Evolutionary conservation across 106 monocot genomes (phyloP).

Genomic region (Apostasia ramifera): DNA sequence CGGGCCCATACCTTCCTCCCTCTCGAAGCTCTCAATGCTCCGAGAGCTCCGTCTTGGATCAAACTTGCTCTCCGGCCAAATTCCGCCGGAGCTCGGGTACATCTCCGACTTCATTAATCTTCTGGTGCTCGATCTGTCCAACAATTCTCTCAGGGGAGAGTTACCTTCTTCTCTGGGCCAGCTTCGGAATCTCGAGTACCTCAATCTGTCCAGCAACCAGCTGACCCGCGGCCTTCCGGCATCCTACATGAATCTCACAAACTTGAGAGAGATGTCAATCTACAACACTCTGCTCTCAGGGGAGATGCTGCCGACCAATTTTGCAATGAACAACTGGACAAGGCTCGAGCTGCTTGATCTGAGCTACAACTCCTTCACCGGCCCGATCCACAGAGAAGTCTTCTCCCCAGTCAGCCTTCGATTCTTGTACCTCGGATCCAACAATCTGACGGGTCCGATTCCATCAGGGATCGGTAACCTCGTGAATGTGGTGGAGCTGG

Average conservation of each 20-base stretch:
- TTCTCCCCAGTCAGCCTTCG: conserved; percentile 1
- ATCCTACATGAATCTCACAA: conserved; percentile 16
- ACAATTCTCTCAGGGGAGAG: conserved; percentile 14
- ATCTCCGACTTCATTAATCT: neutral
- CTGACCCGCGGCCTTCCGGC: conserved; percentile 24
- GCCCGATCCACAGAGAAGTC: conserved; percentile 12
- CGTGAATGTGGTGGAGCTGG: neutral
- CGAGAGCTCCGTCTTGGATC: neutral
- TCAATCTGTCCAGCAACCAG: conserved; percentile 1
- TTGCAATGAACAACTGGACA: conserved; percentile 16
- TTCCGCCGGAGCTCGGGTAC: neutral
- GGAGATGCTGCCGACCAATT: conserved; percentile 12
- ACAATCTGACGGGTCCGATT: conserved; percentile 11
- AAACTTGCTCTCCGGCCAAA: conserved; percentile 2
- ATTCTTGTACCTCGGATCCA: conserved; percentile 1
- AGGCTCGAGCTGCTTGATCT: conserved; percentile 21
- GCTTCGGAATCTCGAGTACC: conserved; percentile 5
- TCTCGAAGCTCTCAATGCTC: neutral
- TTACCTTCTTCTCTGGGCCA: conserved; percentile 19
- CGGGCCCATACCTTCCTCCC: conserved; percentile 1
- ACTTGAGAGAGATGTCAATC: conserved; percentile 16
- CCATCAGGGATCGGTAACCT: conserved; percentile 1
- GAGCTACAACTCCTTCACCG: conserved; percentile 19
- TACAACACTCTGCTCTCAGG: conserved; percentile 22
- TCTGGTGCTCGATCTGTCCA: conserved; percentile 14